Conservation (phyloP, 345 rosid species). For the Brassica rapa region DNA sequence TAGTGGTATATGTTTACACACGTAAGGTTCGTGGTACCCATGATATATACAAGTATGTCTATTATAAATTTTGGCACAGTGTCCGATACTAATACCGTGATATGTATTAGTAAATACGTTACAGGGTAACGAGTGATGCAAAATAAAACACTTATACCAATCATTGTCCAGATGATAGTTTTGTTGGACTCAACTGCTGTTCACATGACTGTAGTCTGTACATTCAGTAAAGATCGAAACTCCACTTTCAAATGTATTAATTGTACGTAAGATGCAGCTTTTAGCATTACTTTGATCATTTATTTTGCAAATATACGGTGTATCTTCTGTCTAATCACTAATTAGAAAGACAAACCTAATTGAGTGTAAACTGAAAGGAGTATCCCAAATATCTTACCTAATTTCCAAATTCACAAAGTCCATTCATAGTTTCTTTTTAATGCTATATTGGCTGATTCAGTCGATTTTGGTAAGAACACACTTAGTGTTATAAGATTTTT, state of each 20-base stretch:
- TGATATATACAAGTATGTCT: not conserved
- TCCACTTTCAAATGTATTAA: not conserved
- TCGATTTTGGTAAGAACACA: too few relatives aligned
- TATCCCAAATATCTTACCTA: not conserved
- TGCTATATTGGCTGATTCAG: too few relatives aligned
- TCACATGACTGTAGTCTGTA: not conserved
- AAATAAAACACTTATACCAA: slow-evolving; percentile 15
- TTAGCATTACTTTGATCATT: slow-evolving; percentile 3
- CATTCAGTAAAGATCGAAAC: not conserved
- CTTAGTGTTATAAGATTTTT: too few relatives aligned
- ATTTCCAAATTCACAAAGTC: not conserved
- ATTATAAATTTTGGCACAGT: not conserved
- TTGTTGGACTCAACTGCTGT: slow-evolving; percentile 12
- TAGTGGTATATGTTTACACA: not conserved
- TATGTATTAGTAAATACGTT: not conserved
- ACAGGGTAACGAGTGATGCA: slow-evolving; percentile 9
- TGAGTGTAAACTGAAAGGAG: not conserved
- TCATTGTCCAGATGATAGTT: slow-evolving; percentile 6
- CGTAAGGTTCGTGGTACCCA: not conserved
- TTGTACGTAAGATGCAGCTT: not conserved
- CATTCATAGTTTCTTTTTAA: not conserved
- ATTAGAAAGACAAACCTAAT: not conserved
- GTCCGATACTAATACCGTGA: slow-evolving; percentile 1
- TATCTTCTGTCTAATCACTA: not conserved
- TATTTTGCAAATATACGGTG: not conserved